Evolutionary conservation across 768 basidiomycete genomes (phyloP), one percentile per base, ranked within the genome.

Genomic region (Atractiella rhizophila): DNA sequence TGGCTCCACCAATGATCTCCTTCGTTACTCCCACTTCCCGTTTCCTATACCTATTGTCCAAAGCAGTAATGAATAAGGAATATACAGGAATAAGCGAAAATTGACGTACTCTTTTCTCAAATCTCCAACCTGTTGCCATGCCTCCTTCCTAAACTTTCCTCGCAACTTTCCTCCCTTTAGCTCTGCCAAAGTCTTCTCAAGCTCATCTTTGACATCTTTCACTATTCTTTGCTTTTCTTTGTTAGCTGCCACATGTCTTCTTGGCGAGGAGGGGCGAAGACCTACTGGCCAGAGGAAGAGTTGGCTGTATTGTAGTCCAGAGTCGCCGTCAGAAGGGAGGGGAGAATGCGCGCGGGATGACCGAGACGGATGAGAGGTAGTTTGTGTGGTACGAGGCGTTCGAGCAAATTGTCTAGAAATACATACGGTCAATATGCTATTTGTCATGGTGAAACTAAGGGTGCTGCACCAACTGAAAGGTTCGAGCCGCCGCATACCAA

Each of bases 381-480:
- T 7, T 21, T 40, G 44, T 44, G 62, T 0, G 54, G 45, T 0
- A 59, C 45, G 9, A 98, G 64, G 16, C 91, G 68, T 50, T 86
- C 76, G 11, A 98, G 66, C 28, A 98, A 76, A 57, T 98, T 98
- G 57, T 98, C 91, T n/a, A n/a, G n/a, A n/a, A n/a, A n/a, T n/a
- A n/a, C n/a, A n/a, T n/a, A n/a, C n/a, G n/a, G n/a, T n/a, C n/a
- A n/a, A n/a, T n/a, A n/a, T n/a, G n/a, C n/a, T n/a, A n/a, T n/a
- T n/a, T n/a, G n/a, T n/a, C n/a, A n/a, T n/a, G n/a, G n/a, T n/a
- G n/a, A n/a, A n/a, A n/a, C n/a, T n/a, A n/a, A n/a, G n/a, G n/a
- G n/a, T n/a, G n/a, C n/a, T n/a, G n/a, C n/a, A n/a, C n/a, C n/a
- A 1, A 91, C 82, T 1, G 86, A 77, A 37, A 98, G 64, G 51